These are phyloP conservation scores for Colletotrichum sp. DNA, from an alignment of 2,329 filamentous ascomycete genomes.

Conservation along the genomic window DNA sequence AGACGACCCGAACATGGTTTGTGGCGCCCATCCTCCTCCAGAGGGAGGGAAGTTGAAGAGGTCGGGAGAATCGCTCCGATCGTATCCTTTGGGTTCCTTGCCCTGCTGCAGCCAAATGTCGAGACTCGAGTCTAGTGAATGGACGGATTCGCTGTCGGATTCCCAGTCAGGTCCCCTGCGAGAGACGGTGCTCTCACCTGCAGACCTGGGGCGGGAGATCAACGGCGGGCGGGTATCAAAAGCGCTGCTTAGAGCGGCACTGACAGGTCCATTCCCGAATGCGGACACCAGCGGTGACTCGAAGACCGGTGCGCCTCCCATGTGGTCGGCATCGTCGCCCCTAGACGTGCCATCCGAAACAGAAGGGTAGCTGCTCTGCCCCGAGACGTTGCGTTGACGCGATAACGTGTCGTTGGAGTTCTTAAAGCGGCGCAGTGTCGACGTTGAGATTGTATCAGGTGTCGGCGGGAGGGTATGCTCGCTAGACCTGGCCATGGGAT, in stretches of 20 bases:
- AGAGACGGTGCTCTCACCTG: constrained; percentile 50
- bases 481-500: constrained; percentile 43
- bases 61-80: constrained; percentile 49
- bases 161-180: constrained; percentile 48
- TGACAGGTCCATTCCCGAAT: constrained; percentile 29
- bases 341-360: constrained; percentile 31
- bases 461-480: constrained; percentile 59
- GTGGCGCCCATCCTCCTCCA: constrained; percentile 50
- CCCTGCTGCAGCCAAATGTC: constrained; percentile 59
- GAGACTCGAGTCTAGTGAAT: constrained; percentile 53
- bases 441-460: constrained; percentile 64
- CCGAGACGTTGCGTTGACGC: constrained; percentile 30
- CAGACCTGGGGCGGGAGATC: constrained; percentile 50
- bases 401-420: constrained; percentile 55
- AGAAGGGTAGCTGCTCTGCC: constrained; percentile 36
- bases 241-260: constrained; percentile 19
- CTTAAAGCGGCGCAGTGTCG: constrained; percentile 55
- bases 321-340: constrained; percentile 16
- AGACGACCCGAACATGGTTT: constrained; percentile 49
- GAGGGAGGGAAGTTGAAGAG: constrained; percentile 57
- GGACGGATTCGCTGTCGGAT: constrained; percentile 45
- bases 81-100: constrained; percentile 49
- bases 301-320: constrained; percentile 17
- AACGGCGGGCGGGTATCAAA: constrained; percentile 34
- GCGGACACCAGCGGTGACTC: constrained; percentile 36